These are phyloP conservation scores for Oligophagozyma castellii DNA, from an alignment of 1,139 yeast genomes.

Conservation along the genomic window DNA sequence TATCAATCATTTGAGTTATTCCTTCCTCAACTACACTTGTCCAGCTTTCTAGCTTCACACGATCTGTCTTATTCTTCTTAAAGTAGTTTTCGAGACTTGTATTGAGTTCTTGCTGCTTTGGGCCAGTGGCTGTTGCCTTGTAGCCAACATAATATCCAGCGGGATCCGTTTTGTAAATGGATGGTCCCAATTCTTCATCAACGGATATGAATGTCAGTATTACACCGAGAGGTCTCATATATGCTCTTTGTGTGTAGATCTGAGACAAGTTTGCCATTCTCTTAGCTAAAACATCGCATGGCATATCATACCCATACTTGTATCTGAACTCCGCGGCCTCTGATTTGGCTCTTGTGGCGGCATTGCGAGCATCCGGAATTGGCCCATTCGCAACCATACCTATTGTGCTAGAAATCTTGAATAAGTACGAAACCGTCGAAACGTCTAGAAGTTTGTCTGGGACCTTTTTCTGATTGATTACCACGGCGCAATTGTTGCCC, in stretches of 20 bases:
- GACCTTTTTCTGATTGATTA: constrained; percentile 88
- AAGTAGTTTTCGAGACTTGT: constrained; percentile 85
- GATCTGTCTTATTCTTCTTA: constrained; percentile 33
- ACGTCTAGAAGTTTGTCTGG: constrained; percentile 91
- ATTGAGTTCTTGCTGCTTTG: constrained; percentile 91
- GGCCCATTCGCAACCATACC: constrained; percentile 95
- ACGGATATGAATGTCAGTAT: constrained; percentile 78
- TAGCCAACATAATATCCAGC: constrained; percentile 92
- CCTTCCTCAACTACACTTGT: constrained; percentile 80
- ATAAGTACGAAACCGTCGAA: constrained; percentile 69
- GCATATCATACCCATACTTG: constrained; percentile 93
- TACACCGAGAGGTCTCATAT: constrained; percentile 95
- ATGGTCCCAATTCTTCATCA: constrained; percentile 87
- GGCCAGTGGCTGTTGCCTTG: constrained; percentile 91
- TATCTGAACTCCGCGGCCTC: constrained; percentile 94
- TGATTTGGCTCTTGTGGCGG: constrained; percentile 76
- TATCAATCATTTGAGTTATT: constrained; percentile 70
- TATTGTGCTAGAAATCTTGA: constrained; percentile 64
- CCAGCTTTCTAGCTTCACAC: constrained; percentile 50
- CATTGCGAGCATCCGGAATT: constrained; percentile 90
- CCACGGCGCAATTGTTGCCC: constrained; percentile 81
- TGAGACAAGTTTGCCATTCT: constrained; percentile 93
- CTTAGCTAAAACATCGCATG: constrained; percentile 85
- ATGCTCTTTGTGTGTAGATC: constrained; percentile 95
- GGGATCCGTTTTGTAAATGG: constrained; percentile 85